Evolutionary conservation across 2,329 filamentous ascomycete genomes (phyloP).

Genomic region (Westerdykella aurantiaca): DNA sequence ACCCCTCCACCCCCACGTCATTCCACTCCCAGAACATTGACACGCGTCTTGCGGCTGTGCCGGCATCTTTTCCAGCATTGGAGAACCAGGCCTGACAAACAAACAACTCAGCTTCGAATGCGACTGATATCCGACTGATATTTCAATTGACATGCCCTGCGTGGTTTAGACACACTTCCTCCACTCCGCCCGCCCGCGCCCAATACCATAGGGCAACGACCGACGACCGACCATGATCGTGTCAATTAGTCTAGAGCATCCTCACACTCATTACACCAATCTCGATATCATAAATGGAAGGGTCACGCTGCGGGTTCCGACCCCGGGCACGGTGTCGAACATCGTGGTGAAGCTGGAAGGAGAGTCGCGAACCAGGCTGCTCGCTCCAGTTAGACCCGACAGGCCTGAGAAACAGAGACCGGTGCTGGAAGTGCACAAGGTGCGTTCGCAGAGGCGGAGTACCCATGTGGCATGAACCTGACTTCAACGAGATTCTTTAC

Average conservation of each 20-base stretch:
- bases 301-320: constrained; percentile 42
- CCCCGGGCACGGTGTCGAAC: constrained; percentile 42
- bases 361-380: constrained; percentile 64
- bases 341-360: constrained; percentile 81
- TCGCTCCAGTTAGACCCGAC: constrained; percentile 42
- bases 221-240: constrained; percentile 41
- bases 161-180: no score
- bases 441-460: constrained; percentile 12
- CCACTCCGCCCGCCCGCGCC: background rate
- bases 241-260: constrained; percentile 59
- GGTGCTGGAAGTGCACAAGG: constrained; percentile 49
- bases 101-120: constrained; percentile 2
- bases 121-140: no score
- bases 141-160: no score
- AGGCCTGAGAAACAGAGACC: constrained; percentile 41
- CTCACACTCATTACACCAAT: constrained; percentile 71
- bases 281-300: constrained; percentile 65
- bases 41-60: constrained; percentile 9
- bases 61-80: background rate
- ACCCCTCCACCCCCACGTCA: constrained; percentile 2
- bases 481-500: constrained; percentile 60
- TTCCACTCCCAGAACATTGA: background rate
- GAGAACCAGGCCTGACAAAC: constrained; percentile 15
- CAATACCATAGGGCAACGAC: background rate
- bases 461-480: background rate